Conservation (phyloP, 352 stramenopile genomes). For the Pythium phragmitis region DNA sequence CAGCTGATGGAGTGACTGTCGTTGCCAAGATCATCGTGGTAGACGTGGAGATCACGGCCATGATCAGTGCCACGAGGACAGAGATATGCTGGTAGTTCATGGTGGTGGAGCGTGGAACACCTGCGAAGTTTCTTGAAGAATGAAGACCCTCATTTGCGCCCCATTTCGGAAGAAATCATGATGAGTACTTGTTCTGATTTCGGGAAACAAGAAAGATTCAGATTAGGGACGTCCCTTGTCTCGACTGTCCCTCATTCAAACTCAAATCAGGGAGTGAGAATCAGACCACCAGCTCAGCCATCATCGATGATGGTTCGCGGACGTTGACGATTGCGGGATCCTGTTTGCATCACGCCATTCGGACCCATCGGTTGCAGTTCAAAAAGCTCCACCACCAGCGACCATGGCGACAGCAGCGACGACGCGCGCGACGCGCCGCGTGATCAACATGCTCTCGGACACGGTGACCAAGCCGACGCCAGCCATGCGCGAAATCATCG, state of each 20-base stretch:
- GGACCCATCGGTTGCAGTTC: not conserved
- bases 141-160: not conserved
- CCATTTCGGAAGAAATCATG: too few relatives aligned
- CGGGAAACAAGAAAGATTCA: not conserved
- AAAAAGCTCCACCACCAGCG: not conserved
- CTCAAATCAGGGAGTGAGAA: not conserved
- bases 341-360: conserved; percentile 1
- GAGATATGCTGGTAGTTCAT: not conserved
- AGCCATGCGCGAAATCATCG: conserved; percentile 92
- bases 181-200: not conserved
- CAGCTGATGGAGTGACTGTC: not conserved
- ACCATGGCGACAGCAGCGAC: conserved; percentile 10
- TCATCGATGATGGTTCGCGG: not conserved
- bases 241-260: not conserved
- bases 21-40: not conserved
- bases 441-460: conserved; percentile 95
- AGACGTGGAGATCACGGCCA: not conserved
- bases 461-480: conserved; percentile 94
- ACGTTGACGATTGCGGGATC: not conserved
- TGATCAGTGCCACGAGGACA: not conserved
- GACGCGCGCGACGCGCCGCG: conserved; percentile 21
- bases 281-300: not conserved
- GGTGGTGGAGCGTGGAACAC: not conserved
- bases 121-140: not conserved
- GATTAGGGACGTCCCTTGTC: conserved; percentile 5